A percentile compares a stretch with the other conserved stretches of the same genome.
Conservation (phyloP, 2,329 filamentous ascomycete genomes). For the Colletotrichum australisinense region DNA sequence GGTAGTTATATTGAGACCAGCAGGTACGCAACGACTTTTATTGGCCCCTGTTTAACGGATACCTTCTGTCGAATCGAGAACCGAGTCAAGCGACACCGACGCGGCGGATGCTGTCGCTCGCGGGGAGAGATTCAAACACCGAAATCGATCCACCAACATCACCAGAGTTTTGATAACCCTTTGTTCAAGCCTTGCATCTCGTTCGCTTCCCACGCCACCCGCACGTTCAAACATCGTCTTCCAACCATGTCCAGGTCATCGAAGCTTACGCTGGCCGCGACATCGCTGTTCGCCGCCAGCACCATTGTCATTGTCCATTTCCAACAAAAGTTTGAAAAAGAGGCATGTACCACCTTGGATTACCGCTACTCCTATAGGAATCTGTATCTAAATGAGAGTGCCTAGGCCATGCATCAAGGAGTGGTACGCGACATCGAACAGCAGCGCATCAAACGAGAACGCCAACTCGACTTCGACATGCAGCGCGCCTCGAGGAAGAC, state of each 20-base stretch:
- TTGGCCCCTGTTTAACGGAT: not conserved
- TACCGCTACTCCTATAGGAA: not conserved
- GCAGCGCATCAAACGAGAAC: conserved; percentile 88
- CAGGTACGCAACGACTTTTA: not conserved
- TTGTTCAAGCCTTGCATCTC: not conserved
- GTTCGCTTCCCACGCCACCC: not conserved
- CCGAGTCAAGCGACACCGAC: not conserved
- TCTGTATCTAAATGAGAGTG: not conserved
- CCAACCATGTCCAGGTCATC: conserved; percentile 86
- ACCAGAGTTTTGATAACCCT: not conserved
- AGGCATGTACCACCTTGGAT: conserved; percentile 9
- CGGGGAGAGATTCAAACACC: conserved; percentile 8
- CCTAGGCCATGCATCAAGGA: conserved; percentile 92
- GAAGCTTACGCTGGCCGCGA: conserved; percentile 84
- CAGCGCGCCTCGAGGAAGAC: conserved; percentile 87
- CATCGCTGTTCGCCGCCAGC: conserved; percentile 78
- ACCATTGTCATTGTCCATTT: conserved; percentile 91
- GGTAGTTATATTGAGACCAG: not conserved
- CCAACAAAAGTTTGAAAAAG: conserved; percentile 79
- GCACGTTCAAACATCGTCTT: not conserved
- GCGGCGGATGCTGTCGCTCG: not conserved
- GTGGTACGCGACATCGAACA: conserved; percentile 96
- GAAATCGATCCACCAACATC: not conserved
- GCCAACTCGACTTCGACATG: conserved; percentile 94
- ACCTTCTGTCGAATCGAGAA: not conserved